phyloP scores from a whole-genome alignment of 805 yeast genomes.

The Saturnispora mendoncae region DNA sequence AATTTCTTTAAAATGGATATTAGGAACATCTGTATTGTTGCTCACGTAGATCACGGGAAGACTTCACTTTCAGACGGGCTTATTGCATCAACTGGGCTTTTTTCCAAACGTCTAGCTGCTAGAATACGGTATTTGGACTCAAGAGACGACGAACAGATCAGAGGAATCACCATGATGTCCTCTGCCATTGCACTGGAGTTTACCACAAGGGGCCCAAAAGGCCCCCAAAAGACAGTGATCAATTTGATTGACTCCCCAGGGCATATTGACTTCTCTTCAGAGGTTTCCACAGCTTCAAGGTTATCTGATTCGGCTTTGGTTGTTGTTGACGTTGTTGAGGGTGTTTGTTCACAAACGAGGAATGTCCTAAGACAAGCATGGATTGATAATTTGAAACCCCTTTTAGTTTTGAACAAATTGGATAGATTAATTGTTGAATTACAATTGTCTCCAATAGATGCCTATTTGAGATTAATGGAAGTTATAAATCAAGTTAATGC shows the following conservation, averaged over 20 bases:
- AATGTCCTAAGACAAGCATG: constrained; percentile 93
- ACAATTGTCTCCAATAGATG: constrained; percentile 74
- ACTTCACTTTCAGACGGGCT: constrained; percentile 90
- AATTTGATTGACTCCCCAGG: constrained; percentile 98
- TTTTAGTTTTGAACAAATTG: constrained; percentile 82
- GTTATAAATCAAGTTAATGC: constrained; percentile 91
- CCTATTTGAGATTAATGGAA: constrained; percentile 68
- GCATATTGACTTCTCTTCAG: constrained; percentile 95
- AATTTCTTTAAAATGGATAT: constrained; percentile 56
- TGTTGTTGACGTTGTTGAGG: constrained; percentile 93
- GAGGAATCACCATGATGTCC: constrained; percentile 98
- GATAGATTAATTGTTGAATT: constrained; percentile 81
- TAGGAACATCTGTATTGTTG: constrained; percentile 88
- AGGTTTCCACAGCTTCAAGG: constrained; percentile 92
- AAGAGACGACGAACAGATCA: constrained; percentile 86
- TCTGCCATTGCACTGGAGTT: constrained; percentile 93
- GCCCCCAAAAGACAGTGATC: constrained; percentile 37
- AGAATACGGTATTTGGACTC: constrained; percentile 89
- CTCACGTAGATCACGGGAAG: constrained; percentile 98
- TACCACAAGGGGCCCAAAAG: constrained; percentile 41
- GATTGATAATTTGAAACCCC: constrained; percentile 83
- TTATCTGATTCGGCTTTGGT: constrained; percentile 96
- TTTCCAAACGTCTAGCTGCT: constrained; percentile 92
- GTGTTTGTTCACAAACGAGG: constrained; percentile 95
- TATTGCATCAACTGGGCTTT: constrained; percentile 91